Base-by-base conservation (phyloP, 2,329 filamentous ascomycete genomes). In the Penicillium crustosum region DNA sequence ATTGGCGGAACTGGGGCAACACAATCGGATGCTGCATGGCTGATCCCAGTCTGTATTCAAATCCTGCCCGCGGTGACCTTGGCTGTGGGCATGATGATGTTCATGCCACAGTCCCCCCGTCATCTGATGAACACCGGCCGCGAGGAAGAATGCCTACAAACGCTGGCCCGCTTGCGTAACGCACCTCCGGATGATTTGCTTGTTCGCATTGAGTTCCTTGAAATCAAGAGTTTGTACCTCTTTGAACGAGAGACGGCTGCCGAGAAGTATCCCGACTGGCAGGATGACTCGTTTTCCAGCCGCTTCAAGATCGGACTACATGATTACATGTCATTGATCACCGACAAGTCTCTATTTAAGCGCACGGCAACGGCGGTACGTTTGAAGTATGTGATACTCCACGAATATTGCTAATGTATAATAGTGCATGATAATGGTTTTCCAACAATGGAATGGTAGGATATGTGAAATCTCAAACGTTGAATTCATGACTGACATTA, bases 21-120 rank as follows among this genome's bases (percentile, higher is more conserved):
- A 1, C 87, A 93, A 72, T 81, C 79, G 13, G 82, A 91, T 35
- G 85, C 86, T 0, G 86, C 90, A 0, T 94, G 90, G 90, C 81
- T 90, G 0, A 76, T 90, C 0, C 90, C 90, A 0, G 84, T 91
- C 50, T 87, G 84, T 63, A 78, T 93, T 0, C 90, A 93, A 66
- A 78, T 92, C 2, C 78, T 81, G 0, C 90, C 89, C 0, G 89
- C 88, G 0, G 60, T 87, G 0, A 62, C 90, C 5, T 82, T 93
- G 3, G 83, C 87, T 15, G 63, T 81, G 9, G 89, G 89, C 38
- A 92, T 92, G 82, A 59, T 73, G 23, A 68, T 89, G 4, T 90
- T 90, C 75, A 90, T 93, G 88, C 90, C 89, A 0, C 91, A 89
- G 71, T 88, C 84, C 0, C 89, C 89, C 0, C 82, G 89, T 63